Base-by-base conservation (phyloP, 2,329 filamentous ascomycete genomes). In the Neofusicoccum ribis region DNA sequence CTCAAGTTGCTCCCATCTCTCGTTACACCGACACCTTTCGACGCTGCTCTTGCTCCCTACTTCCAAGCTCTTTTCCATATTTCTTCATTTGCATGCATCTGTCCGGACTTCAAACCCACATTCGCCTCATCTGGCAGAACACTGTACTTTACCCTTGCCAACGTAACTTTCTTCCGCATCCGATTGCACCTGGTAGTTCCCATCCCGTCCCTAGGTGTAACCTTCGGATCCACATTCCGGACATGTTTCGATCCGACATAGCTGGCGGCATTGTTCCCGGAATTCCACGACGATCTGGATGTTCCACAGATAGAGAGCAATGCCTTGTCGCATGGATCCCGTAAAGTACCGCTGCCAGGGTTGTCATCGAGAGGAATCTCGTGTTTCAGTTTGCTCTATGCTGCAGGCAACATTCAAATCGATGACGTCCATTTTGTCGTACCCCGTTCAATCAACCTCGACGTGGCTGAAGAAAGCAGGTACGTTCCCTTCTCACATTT, bases 401-500 rank as follows among this genome's bases (percentile, higher is more conserved):
- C 50, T 37, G 31, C 50, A 7, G 50, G 9, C 51, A 17, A 20
- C 11, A 7, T 41, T 15, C 52, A 20, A 56, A 27, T 44, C 34
- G 31, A 14, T 3, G 12, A 9, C 12, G 36, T 20, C 8, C 36
- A 11, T 15, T 27, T 11, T 36, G 27, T 31, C 27, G 5, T n/a
- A 36, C n/a, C 12, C 9, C 5, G 31, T 8, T 47, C 15, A 34
- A 34, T 12, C 23, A 43, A 36, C 8, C 5, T 15, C 3, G 9
- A 15, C 11, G 12, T 14, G 34, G 56, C 56, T 60, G 56, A 47
- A 60, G 56, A 46, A 49, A 12, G 41, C 56, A 60, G 43, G 56
- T 60, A 23, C 43, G 12, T 47, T n/a, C 8, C 27, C 41, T 31
- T 20, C 17, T 12, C 37, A 27, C 56, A 36, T 36, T 31, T 47